Base-by-base conservation (phyloP, 106 monocot species). In the Phalaenopsis aphrodite region DNA sequence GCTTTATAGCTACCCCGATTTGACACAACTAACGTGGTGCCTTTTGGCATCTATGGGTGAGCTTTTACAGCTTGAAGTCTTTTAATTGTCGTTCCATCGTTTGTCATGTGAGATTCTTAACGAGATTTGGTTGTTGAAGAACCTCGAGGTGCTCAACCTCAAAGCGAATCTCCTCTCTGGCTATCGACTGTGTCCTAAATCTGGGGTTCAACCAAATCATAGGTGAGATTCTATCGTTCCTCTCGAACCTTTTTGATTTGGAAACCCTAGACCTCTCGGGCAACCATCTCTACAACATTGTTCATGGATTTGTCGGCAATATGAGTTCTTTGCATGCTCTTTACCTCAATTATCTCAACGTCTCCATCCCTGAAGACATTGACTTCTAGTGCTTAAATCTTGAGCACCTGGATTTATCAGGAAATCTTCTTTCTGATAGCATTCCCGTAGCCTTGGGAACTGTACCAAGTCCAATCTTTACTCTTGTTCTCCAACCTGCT, bases 251-350 rank as follows among this genome's bases (percentile, higher is more conserved):
- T 56, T 36, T 55, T 2, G 78, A 61, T 78, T 83, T 95, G 77
- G 87, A 91, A 87, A 87, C 75, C 42, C 72, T 95, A 42, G 88
- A 93, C 83, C 85, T 95, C 36, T 93, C 95, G 11, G 74, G 83
- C 47, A 95, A 95, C 78, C 64, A 79, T 77, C 76, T 95, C 61
- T 91, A 91, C 55, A 91, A 93, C 14, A 82, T 85, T 8, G 55
- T 93, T 41, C 91, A 93, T 3, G 81, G 58, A 0, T 82, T 84
- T 65, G 75, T 91, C 12, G 84, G 87, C 23, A 66, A 55, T 43
- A 57, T 92, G 5, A 83, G 55, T 30, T 78, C 52, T 4, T 74
- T 91, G 43, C 49, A 78, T 69, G 81, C 56, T 24, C 79, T 92
- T 17, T 78, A 73, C 21, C 85, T 78, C 19, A 92, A 92, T 64